Base-by-base conservation (phyloP, 345 rosid species). In the thale cress (Arabidopsis thaliana) region DNA sequence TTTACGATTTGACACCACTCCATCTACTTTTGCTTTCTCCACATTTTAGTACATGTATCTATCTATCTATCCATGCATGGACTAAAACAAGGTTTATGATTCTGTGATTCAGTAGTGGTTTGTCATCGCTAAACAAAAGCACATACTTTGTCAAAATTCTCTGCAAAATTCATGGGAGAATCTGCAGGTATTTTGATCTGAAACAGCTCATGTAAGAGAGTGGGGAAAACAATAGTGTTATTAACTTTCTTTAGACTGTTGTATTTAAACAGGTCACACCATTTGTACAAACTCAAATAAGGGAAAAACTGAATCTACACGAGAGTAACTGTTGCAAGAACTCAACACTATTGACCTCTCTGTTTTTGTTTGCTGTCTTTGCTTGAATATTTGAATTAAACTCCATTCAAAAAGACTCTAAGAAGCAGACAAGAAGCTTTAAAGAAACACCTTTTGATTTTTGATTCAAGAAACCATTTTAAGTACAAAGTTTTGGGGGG, bases 1-100 rank as follows among this genome's bases (percentile, higher is more conserved):
- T 58, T 71, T 72, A 40, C 13, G 81, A 78, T 72, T 78, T 65
- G 81, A 78, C 73, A 65, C 67, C 81, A 78, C 81, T 42, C 37
- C 37, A 56, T 32, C 49, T 65, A 49, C 68, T 71, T 78, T 71
- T 71, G 76, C 77, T 78, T 78, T 65, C 77, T 65, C 36, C 53
- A 57, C 57, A 57, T 33, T 59, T 50, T 36, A 28, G 32, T 59
- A 33, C 9, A 62, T 24, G 14, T 59, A 6, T 38, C 12, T 34
- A 23, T 28, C 32, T 59, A 6, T 38, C 12, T 34, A 23, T 38
- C 12, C 24, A 23, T 55, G 46, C 53, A 65, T 33, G 25, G 11
- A 55, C 25, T 24, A 38, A 8, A 49, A 32, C 22, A 42, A 7
- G 14, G 61, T 49, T 67, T 57, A 37, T 57, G 37, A 38, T 36